Base-by-base conservation (phyloP, 2,329 filamentous ascomycete genomes). In the Cadophora malorum region DNA sequence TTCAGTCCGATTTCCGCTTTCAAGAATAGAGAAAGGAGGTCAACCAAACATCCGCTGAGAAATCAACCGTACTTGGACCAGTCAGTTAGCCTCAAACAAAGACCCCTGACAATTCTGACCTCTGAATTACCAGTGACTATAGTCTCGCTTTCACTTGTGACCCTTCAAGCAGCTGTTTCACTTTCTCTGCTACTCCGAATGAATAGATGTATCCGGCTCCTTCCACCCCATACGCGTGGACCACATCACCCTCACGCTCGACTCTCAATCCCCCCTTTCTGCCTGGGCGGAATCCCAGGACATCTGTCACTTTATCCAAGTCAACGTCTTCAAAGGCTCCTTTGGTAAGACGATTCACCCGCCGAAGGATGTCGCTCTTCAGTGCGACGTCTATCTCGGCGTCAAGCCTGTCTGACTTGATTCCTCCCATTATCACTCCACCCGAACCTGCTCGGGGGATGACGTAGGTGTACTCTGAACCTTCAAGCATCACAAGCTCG, bases 121-220 rank as follows among this genome's bases (percentile, higher is more conserved):
- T 21, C 45, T 21, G 45, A 6, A 7, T 7, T 3, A 3, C 19
- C 21, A 49, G 19, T 28, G 16, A 49, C 69, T 65, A 73, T 10
- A 73, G 49, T 50, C 63, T 73, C 10, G 68, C 35, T 25, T 53
- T 70, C 3, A 66, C 3, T 12, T 14, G 28, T 8, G 4, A 12
- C 1, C 23, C 64, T 19, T 69, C 65, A 66, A 73, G 47, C 33
- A 74, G 50, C 5, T 68, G 55, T 47, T 55, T 66, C 1, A 75
- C 73, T 49, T 58, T 71, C 28, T 69, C 71, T 25, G 73, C 74
- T 25, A 75, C 66, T 2, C 73, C 73, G 68, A 75, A 76, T n/a
- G 73, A 74, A 65, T 71, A 75, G 23, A 75, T 76, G 63, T 76
- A 76, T 3, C 74, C 74, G 12, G 72, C 73, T 1, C 73, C 72